Percentiles rank a stretch among this genome's conserved stretches.
Conservation (phyloP, 305 asterid genomes). For the Rubia tinctorum region DNA sequence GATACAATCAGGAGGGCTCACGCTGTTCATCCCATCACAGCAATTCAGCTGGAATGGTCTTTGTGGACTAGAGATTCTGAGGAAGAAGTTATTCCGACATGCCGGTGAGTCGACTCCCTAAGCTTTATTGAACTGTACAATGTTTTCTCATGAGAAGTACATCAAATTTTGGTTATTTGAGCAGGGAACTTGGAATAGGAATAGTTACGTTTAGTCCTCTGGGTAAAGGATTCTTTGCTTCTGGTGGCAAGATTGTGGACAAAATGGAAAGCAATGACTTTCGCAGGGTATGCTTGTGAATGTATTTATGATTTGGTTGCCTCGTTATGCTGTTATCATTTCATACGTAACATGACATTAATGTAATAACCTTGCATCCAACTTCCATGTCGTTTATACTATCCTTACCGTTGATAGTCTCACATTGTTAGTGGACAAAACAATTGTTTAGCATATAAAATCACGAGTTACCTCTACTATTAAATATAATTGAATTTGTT, state of each 20-base stretch:
- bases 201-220: constrained; percentile 1
- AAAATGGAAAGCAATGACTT: background rate
- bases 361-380: no score
- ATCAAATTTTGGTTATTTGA: background rate
- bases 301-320: no score
- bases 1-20: constrained; percentile 16
- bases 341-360: no score
- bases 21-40: constrained; percentile 20
- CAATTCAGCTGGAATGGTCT: constrained; percentile 18
- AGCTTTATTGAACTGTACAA: background rate
- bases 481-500: no score
- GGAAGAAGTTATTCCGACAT: constrained; percentile 3
- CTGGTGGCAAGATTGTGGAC: background rate
- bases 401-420: no score
- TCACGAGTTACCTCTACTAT: no score
- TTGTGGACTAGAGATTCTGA: constrained; percentile 13
- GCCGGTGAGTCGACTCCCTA: background rate
- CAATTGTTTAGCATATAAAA: no score
- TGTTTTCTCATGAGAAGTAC: background rate
- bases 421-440: no score
- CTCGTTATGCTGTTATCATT: no score
- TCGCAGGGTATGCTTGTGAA: background rate
- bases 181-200: constrained; percentile 3
- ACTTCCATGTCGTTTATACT: no score
- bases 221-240: background rate